Percentiles rank a stretch among this genome's conserved stretches.
Evolutionary conservation across 352 stramenopile genomes (phyloP).

Genomic region (Labyrinthula sp.): DNA sequence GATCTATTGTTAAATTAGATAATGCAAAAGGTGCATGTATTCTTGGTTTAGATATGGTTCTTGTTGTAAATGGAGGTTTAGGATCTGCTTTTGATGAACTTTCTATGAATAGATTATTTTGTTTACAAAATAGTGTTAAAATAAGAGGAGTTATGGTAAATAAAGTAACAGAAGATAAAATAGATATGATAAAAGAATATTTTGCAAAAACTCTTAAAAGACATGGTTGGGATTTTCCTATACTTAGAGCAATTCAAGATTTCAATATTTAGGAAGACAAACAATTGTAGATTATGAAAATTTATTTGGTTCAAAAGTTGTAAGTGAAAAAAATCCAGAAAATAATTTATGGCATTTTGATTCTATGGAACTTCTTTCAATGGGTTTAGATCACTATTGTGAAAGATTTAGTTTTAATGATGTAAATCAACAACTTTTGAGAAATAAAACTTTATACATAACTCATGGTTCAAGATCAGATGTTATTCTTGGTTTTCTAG

Average conservation of each 20-base stretch:
- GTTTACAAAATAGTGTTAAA: conserved; percentile 64
- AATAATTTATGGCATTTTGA: conserved; percentile 42
- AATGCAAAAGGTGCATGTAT: conserved; percentile 75
- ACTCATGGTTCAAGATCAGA: conserved; percentile 62
- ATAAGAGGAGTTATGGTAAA: conserved; percentile 84
- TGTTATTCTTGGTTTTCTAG: conserved; percentile 62
- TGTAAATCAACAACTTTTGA: too few species aligned
- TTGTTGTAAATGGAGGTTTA: conserved; percentile 81
- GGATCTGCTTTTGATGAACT: conserved; percentile 73
- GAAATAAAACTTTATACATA: conserved; percentile 55
- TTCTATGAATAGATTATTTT: conserved; percentile 72
- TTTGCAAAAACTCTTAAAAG: conserved; percentile 59
- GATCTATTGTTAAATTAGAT: conserved; percentile 78
- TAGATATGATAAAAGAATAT: conserved; percentile 69
- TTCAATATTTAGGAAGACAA: conserved; percentile 45
- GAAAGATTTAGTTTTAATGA: too few species aligned
- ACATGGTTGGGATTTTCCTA: conserved; percentile 58
- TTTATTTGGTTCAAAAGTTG: conserved; percentile 49
- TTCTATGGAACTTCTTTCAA: conserved; percentile 58
- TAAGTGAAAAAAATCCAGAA: conserved; percentile 35
- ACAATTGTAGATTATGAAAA: conserved; percentile 65
- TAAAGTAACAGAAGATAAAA: conserved; percentile 64
- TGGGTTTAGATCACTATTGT: conserved; percentile 52
- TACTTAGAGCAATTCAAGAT: conserved; percentile 60
- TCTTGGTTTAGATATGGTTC: conserved; percentile 71